Percentiles rank a stretch among this genome's conserved stretches.
These are phyloP conservation scores for Psidium guajava DNA, from an alignment of 345 rosid species.

Conservation along the genomic window DNA sequence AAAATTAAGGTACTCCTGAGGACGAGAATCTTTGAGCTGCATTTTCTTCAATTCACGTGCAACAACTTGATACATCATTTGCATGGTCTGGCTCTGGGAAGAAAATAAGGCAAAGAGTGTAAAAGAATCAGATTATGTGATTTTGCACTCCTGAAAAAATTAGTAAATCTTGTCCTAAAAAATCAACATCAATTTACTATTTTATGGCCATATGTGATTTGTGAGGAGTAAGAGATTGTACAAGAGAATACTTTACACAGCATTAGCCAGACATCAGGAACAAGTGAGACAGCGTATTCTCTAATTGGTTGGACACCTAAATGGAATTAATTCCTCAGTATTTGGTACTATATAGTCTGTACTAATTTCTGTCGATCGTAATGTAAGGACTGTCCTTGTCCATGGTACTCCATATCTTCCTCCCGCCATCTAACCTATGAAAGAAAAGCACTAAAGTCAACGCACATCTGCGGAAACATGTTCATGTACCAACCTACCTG, in stretches of 20 bases:
- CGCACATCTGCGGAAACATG: background rate
- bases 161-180: background rate
- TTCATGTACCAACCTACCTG: constrained; percentile 41
- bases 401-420: background rate
- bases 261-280: background rate
- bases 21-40: constrained; percentile 42
- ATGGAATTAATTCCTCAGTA: background rate
- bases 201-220: background rate
- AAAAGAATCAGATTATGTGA: background rate
- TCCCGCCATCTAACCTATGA: background rate
- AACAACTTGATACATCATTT: constrained; percentile 71
- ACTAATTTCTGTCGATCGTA: background rate
- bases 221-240: background rate
- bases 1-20: constrained; percentile 91
- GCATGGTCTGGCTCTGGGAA: constrained; percentile 85
- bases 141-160: background rate
- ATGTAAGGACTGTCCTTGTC: background rate
- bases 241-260: background rate
- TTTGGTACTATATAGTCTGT: background rate
- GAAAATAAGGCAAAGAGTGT: background rate
- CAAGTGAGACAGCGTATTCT: background rate
- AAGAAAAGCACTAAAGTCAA: background rate
- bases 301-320: background rate
- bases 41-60: constrained; percentile 45
- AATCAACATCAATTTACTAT: background rate